Evolutionary conservation across 495 filamentous ascomycete genomes (phyloP).

Genomic region (Recurvomyces mirabilis): DNA sequence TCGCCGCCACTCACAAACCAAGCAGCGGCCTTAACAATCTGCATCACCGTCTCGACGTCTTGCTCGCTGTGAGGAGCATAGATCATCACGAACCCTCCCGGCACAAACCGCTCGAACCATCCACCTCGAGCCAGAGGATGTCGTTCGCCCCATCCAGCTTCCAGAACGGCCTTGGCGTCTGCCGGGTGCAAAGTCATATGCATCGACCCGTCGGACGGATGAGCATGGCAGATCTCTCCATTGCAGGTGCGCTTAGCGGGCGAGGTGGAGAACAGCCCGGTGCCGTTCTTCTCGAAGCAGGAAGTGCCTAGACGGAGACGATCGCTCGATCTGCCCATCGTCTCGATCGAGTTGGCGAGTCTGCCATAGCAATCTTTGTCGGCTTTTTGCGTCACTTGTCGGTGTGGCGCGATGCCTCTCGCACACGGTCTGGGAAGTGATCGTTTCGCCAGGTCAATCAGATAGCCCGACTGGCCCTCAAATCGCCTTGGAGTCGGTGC

Average conservation of each 20-base stretch:
- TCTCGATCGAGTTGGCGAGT: constrained; percentile 40
- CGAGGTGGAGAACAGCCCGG: constrained; percentile 54
- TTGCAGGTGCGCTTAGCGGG: constrained; percentile 53
- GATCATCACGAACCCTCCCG: constrained; percentile 63
- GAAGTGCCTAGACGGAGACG: constrained; percentile 52
- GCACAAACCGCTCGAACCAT: constrained; percentile 44
- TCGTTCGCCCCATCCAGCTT: constrained; percentile 81
- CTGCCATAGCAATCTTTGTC: constrained; percentile 38
- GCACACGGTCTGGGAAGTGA: constrained; percentile 51
- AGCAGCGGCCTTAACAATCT: constrained; percentile 52
- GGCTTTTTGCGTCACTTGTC: constrained; percentile 59
- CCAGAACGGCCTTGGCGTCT: constrained; percentile 64
- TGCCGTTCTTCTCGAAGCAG: constrained; percentile 69
- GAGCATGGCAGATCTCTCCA: constrained; percentile 73
- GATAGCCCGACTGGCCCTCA: constrained; percentile 28
- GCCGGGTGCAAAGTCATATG: constrained; percentile 68
- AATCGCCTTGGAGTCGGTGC: constrained; percentile 22
- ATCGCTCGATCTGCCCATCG: constrained; percentile 37
- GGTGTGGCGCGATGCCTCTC: constrained; percentile 67
- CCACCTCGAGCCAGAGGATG: constrained; percentile 63
- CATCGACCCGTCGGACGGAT: constrained; percentile 60
- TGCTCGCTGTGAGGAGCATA: constrained; percentile 66
- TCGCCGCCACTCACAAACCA: constrained; percentile 15
- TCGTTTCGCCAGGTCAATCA: constrained; percentile 46
- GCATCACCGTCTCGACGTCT: constrained; percentile 56